phyloP scores from a whole-genome alignment of 176 grass and related monocot species.

The Rhynchospora tenuis region DNA sequence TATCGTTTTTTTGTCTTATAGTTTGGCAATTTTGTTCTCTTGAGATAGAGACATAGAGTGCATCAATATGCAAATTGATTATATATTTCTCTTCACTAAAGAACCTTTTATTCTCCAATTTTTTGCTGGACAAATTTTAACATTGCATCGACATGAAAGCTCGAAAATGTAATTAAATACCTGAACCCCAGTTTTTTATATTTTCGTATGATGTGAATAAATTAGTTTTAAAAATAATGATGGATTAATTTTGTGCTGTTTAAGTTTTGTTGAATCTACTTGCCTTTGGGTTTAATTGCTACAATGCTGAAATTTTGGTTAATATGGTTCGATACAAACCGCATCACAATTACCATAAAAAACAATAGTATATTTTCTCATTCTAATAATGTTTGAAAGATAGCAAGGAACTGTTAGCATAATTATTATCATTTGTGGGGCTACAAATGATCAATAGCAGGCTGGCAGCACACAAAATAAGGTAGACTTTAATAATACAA shows the following conservation, averaged over 20 bases:
- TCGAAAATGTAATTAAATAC: neutral
- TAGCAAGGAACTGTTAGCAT: neutral
- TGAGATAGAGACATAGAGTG: conserved; percentile 1
- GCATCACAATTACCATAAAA: neutral
- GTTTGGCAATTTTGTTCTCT: neutral
- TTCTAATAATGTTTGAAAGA: neutral
- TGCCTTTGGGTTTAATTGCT: neutral
- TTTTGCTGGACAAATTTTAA: neutral
- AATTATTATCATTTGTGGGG: neutral
- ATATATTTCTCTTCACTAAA: neutral
- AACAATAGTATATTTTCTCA: neutral
- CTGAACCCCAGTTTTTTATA: neutral
- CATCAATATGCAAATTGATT: neutral
- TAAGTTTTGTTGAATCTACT: neutral
- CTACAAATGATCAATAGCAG: conserved; percentile 3
- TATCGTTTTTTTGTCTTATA: neutral
- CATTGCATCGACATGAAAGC: neutral
- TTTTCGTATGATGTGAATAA: too few relatives aligned
- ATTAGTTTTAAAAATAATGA: neutral
- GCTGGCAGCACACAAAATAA: neutral
- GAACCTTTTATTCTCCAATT: neutral
- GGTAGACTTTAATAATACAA: neutral
- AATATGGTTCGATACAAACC: neutral
- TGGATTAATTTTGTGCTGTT: neutral
- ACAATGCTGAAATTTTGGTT: neutral